A percentile compares a stretch with the other conserved stretches of the same genome.
Conservation (phyloP, 2,329 filamentous ascomycete species). For the Dactylonectria macrodidyma region DNA sequence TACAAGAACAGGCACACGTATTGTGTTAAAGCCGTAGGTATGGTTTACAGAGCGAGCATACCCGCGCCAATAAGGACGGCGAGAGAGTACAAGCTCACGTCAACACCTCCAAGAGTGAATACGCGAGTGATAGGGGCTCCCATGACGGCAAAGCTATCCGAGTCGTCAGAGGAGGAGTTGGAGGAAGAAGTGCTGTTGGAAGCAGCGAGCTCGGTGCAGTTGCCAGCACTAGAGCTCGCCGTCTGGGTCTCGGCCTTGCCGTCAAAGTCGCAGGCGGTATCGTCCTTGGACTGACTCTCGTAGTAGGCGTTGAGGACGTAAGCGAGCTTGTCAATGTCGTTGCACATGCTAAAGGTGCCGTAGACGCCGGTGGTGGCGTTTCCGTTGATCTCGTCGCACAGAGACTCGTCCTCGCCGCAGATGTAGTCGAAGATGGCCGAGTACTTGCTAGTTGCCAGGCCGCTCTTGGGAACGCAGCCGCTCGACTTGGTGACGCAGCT, state of each 20-base stretch:
- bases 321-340: constrained; percentile 77
- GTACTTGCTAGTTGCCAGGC: constrained; percentile 71
- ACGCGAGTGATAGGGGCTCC: constrained; percentile 55
- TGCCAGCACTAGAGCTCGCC: constrained; percentile 66
- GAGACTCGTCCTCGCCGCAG: constrained; percentile 71
- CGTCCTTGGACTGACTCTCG: constrained; percentile 65
- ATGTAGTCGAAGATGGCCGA: constrained; percentile 82
- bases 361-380: constrained; percentile 79
- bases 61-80: constrained; percentile 67
- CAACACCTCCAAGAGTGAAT: constrained; percentile 63
- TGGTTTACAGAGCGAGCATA: constrained; percentile 68
- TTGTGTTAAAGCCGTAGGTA: neutral
- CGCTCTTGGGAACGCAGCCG: constrained; percentile 75
- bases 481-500: constrained; percentile 86
- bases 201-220: constrained; percentile 62
- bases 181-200: constrained; percentile 52
- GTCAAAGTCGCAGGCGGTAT: constrained; percentile 78
- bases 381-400: constrained; percentile 78
- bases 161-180: constrained; percentile 37
- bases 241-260: constrained; percentile 74
- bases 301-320: constrained; percentile 84
- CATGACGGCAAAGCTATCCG: constrained; percentile 55
- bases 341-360: constrained; percentile 86
- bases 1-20: neutral
- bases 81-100: constrained; percentile 65